Conservation (phyloP, 768 basidiomycete species). For the Mycena sanguinolenta region DNA sequence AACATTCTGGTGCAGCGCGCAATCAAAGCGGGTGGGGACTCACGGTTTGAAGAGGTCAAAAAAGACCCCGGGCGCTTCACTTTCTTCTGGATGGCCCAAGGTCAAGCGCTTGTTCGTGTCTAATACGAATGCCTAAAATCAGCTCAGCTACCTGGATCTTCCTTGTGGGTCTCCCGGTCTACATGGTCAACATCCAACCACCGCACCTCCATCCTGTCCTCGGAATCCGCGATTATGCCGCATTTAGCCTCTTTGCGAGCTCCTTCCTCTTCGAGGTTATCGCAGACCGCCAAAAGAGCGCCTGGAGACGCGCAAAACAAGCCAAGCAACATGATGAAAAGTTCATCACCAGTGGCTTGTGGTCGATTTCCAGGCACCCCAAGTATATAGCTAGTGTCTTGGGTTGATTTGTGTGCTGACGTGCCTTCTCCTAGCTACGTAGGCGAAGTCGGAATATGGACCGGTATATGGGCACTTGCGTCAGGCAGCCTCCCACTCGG, state of each 20-base stretch:
- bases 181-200: constrained; percentile 71
- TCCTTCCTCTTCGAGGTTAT: constrained; percentile 74
- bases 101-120: neutral
- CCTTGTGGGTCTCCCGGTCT: constrained; percentile 78
- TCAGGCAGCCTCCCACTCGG: constrained; percentile 60
- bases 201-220: constrained; percentile 63
- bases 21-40: constrained; percentile 71
- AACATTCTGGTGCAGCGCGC: constrained; percentile 43
- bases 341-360: constrained; percentile 78
- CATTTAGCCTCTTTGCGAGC: constrained; percentile 64
- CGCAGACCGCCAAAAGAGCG: constrained; percentile 75
- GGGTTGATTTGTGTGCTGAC: neutral
- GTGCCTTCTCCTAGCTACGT: constrained; percentile 64
- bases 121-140: constrained; percentile 31
- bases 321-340: constrained; percentile 76
- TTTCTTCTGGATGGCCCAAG: constrained; percentile 71
- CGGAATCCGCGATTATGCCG: constrained; percentile 65
- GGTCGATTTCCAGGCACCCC: constrained; percentile 78
- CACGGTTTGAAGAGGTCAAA: constrained; percentile 72
- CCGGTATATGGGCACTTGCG: constrained; percentile 73
- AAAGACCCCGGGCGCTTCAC: constrained; percentile 59
- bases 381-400: constrained; percentile 61
- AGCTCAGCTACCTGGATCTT: constrained; percentile 71
- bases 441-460: constrained; percentile 79
- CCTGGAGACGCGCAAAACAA: constrained; percentile 71